These are phyloP conservation scores for Harrya chromipes DNA, from an alignment of 768 basidiomycete genomes.

Conservation along the genomic window DNA sequence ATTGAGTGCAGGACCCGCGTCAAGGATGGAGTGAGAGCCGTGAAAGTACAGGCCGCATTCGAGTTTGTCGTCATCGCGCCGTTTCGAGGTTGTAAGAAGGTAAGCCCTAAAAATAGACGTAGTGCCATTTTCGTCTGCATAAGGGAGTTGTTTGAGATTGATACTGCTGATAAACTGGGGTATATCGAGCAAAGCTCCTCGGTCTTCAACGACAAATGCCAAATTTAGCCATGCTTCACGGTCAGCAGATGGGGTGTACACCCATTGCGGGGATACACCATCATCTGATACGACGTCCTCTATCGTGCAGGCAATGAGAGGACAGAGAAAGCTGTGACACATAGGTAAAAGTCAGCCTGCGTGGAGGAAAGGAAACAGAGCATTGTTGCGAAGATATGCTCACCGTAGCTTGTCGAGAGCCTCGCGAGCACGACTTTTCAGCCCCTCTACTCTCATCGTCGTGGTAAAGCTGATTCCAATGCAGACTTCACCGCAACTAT, in stretches of 20 bases:
- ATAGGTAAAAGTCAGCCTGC: too few relatives aligned
- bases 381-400: background rate
- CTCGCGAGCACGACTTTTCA: slow-evolving; percentile 7
- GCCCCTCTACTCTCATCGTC: slow-evolving; percentile 1
- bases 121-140: slow-evolving; percentile 4
- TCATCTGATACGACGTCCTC: background rate
- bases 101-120: slow-evolving; percentile 5
- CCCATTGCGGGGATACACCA: slow-evolving; percentile 12
- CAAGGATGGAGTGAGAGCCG: slow-evolving; percentile 18
- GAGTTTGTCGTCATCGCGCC: background rate
- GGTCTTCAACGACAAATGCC: slow-evolving; percentile 16
- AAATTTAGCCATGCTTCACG: slow-evolving; percentile 23
- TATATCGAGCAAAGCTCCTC: slow-evolving; percentile 11
- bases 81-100: slow-evolving; percentile 9
- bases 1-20: slow-evolving; percentile 21
- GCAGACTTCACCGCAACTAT: slow-evolving; percentile 19
- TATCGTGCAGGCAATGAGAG: slow-evolving; percentile 15
- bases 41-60: slow-evolving; percentile 25
- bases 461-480: slow-evolving; percentile 15
- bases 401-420: slow-evolving; percentile 23
- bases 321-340: slow-evolving; percentile 14
- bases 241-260: slow-evolving; percentile 21
- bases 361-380: too few relatives aligned
- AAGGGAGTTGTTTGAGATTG: slow-evolving; percentile 19
- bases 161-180: slow-evolving; percentile 16